phyloP scores from a whole-genome alignment of 2,329 filamentous ascomycete species.

The Penicillium sp. region DNA sequence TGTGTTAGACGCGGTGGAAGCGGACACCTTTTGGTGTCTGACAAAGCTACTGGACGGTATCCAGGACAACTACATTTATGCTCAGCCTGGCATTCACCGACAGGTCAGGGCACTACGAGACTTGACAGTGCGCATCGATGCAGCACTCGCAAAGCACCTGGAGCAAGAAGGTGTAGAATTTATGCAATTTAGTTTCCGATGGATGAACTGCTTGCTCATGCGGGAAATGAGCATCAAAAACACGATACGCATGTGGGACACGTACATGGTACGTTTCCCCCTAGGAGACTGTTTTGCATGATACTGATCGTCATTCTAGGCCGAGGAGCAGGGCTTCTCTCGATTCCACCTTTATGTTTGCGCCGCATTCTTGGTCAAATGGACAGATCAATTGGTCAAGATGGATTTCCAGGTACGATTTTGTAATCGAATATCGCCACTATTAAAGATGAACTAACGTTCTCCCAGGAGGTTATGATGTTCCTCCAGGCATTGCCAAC shows the following conservation, averaged over 20 bases:
- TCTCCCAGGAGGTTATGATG: conserved; percentile 94
- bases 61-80: conserved; percentile 98
- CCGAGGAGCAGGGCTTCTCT: conserved; percentile 97
- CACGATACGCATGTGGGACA: conserved; percentile 99
- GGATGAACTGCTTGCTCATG: conserved; percentile 99
- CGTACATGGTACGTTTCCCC: conserved; percentile 71
- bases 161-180: conserved; percentile 93
- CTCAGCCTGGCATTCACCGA: conserved; percentile 92
- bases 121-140: conserved; percentile 85
- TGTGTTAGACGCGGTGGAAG: conserved; percentile 93
- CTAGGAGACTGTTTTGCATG: neutral
- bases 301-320: conserved; percentile 53
- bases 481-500: conserved; percentile 94
- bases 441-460: conserved; percentile 16
- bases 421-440: neutral
- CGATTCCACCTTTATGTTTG: conserved; percentile 98
- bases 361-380: conserved; percentile 95
- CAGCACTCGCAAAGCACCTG: conserved; percentile 77
- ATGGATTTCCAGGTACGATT: conserved; percentile 78
- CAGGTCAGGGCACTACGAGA: conserved; percentile 88
- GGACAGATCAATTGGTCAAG: conserved; percentile 89
- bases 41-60: conserved; percentile 98
- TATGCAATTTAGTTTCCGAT: conserved; percentile 97
- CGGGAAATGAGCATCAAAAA: conserved; percentile 94
- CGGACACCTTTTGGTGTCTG: conserved; percentile 97